Conservation (phyloP, 176 grass and related monocot species). For the Guadua angustifolia region DNA sequence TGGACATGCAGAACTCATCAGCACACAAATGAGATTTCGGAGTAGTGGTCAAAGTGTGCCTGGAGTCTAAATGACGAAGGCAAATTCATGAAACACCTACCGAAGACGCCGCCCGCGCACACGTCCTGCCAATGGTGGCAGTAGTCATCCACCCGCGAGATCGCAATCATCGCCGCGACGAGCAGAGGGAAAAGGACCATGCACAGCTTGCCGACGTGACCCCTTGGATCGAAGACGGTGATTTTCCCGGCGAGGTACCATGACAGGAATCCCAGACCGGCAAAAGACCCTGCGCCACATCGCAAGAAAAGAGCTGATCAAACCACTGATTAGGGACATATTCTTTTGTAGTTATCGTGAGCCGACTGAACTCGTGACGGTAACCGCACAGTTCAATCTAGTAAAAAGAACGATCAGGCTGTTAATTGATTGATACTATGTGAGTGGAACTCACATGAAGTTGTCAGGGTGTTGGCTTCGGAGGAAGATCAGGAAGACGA, state of each 20-base stretch:
- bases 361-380: neutral
- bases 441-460: slow-evolving; percentile 49
- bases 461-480: no score
- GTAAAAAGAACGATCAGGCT: neutral
- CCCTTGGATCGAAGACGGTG: slow-evolving; percentile 54
- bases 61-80: neutral
- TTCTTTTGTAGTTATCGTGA: neutral
- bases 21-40: neutral
- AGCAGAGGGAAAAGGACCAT: slow-evolving; percentile 64
- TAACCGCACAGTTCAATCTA: neutral
- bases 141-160: slow-evolving; percentile 79
- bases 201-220: slow-evolving; percentile 70
- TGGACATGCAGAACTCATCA: neutral
- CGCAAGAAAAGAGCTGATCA: neutral
- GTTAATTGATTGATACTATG: no score
- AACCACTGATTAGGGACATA: neutral
- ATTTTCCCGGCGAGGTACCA: slow-evolving; percentile 79
- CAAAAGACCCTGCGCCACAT: slow-evolving; percentile 61
- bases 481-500: no score
- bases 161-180: slow-evolving; percentile 47
- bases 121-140: slow-evolving; percentile 85
- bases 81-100: slow-evolving; percentile 20
- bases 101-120: slow-evolving; percentile 55
- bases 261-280: slow-evolving; percentile 63
- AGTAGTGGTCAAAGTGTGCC: neutral